Conservation (phyloP, 2,329 filamentous ascomycete genomes). For the Sphaerulina vaccinii region DNA sequence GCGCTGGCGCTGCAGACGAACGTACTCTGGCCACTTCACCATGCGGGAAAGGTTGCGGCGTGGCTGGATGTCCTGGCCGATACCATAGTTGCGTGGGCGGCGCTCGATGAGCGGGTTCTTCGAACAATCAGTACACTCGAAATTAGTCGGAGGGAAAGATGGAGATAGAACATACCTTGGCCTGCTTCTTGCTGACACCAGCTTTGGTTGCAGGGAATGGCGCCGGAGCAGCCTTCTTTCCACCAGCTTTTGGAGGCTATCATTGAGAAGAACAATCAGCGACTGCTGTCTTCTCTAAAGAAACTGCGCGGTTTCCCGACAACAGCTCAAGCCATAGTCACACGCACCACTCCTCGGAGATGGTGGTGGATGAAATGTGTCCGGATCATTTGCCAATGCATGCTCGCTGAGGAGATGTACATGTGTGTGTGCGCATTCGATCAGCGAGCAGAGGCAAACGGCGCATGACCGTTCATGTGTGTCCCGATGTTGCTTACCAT, state of each 20-base stretch:
- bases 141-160: not conserved
- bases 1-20: conserved; percentile 91
- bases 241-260: conserved; percentile 89
- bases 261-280: conserved; percentile 99
- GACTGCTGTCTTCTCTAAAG: conserved; percentile 89
- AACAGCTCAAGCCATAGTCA: conserved; percentile 54
- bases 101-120: conserved; percentile 99
- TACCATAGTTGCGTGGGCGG: conserved; percentile 94
- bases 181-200: conserved; percentile 79
- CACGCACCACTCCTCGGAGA: conserved; percentile 29
- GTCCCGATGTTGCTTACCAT: conserved; percentile 26
- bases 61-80: conserved; percentile 98
- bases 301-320: conserved; percentile 55
- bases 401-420: conserved; percentile 26
- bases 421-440: conserved; percentile 20
- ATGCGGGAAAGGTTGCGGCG: conserved; percentile 93
- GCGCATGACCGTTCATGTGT: conserved; percentile 15
- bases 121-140: conserved; percentile 17
- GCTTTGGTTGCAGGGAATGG: conserved; percentile 95
- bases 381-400: conserved; percentile 27
- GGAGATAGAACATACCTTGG: conserved; percentile 71
- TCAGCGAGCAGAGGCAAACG: conserved; percentile 29
- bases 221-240: conserved; percentile 97
- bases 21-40: conserved; percentile 99
- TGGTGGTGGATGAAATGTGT: conserved; percentile 26